Evolutionary conservation across 2,329 filamentous ascomycete species (phyloP), one percentile per base, ranked within the genome.

Genomic region (Knufia petricola): DNA sequence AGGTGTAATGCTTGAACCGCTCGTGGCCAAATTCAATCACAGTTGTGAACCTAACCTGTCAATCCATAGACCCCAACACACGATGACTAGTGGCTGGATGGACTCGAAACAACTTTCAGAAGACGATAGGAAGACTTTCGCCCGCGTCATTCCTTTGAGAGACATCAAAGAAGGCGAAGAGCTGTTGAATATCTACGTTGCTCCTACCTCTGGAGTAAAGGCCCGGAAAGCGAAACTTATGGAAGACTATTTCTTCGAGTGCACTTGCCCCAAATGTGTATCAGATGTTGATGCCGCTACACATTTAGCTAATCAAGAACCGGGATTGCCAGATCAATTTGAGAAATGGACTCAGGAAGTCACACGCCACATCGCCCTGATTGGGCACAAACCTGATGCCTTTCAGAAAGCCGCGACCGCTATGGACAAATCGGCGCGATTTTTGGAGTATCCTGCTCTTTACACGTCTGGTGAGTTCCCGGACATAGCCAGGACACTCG

Each of bases 391-490:
- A 24, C 23, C 23, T 13, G 20, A 15, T 15, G 32, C n/a, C 28
- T 31, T 46, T 3, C 41, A 19, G 13, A 40, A 23, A 21, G 48
- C 48, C 15, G 36, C 24, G 13, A 10, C 41, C 4, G 32, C 17
- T 7, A 50, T 50, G 48, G 28, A 46, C 20, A 45, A 50, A 26
- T 41, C 34, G 13, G 48, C 38, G 28, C 48, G 40, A 10, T 52
- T 50, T 24, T 34, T 50, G 2, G 50, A 52, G 6, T 34, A 50
- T 20, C 47, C 50, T 17, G 20, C 28, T 9, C 41, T 52, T 17
- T 52, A 50, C 37, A 47, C 50, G 20, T 37, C 50, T 1, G 37
- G 50, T 21, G 36, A 52, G 9, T 52, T 46, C 19, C 46, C 48
- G 8, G 32, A 50, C 10, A 49, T 50, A 6, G 48, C 50, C 4